Percentiles rank a stretch among this genome's conserved stretches.
These are phyloP conservation scores for Candida silvicultrix DNA, from an alignment of 805 yeast genomes.

Conservation along the genomic window DNA sequence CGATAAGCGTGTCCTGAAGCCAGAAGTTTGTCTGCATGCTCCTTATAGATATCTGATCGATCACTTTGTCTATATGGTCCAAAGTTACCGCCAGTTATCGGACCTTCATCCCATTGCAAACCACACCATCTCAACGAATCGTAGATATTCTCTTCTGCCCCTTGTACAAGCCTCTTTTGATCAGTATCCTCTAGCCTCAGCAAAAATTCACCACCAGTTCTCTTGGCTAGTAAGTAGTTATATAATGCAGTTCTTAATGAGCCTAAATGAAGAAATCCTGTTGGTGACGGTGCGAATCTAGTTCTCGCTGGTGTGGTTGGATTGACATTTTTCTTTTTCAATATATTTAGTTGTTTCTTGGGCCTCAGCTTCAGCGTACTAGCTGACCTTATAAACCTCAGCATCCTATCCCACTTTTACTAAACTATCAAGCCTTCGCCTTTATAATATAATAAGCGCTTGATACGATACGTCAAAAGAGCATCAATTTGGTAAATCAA, in stretches of 20 bases:
- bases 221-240: constrained; percentile 75
- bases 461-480: too few species aligned
- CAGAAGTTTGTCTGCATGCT: constrained; percentile 51
- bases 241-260: constrained; percentile 90
- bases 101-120: constrained; percentile 77
- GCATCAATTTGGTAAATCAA: too few species aligned
- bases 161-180: constrained; percentile 65
- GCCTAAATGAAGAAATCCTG: constrained; percentile 92
- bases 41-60: constrained; percentile 56
- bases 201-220: constrained; percentile 75
- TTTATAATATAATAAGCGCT: too few species aligned
- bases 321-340: constrained; percentile 23
- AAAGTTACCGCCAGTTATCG: constrained; percentile 32
- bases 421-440: too few species aligned
- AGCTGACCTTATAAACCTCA: neutral
- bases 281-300: constrained; percentile 97
- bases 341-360: constrained; percentile 6
- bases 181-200: constrained; percentile 92
- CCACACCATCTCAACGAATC: constrained; percentile 76
- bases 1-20: constrained; percentile 72
- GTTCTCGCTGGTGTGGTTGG: constrained; percentile 64
- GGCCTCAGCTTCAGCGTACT: constrained; percentile 10
- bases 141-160: constrained; percentile 79
- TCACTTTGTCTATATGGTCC: constrained; percentile 89
- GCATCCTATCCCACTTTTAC: neutral